Evolutionary conservation across 1,284 basidiomycete genomes (phyloP), one percentile per base, ranked within the genome.

Genomic region (Moniliella sp.): DNA sequence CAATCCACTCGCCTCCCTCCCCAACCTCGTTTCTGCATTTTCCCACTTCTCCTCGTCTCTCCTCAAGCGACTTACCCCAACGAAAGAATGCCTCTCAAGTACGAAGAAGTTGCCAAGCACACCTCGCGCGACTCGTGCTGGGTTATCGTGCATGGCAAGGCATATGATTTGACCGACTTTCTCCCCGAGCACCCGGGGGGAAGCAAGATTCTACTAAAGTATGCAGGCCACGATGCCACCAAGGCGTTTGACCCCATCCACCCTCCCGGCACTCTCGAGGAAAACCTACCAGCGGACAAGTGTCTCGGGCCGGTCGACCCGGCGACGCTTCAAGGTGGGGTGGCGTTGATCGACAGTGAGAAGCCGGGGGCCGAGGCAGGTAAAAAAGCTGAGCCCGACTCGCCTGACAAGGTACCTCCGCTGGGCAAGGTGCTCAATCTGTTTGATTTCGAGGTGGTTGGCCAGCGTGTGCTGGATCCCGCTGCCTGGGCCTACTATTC

Each of bases 381-480:
- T 8, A 18, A 7, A 13, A 25, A 12, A 23, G 21, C 7, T 9
- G 15, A 34, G 27, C 42, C 37, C 2, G 37, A 36, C 23, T 26
- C 33, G 9, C 39, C 49, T 16, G 35, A 43, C 10, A 18, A 31
- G 17, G 30, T 57, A 12, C 82, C 82, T 0, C 64, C 70, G 2
- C 65, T 91, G 14, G 69, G 70, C 31, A 73, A 79, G 60, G 76
- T 83, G 33, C 66, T 88, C 19, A 83, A 77, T 47, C 63, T 91
- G 45, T 80, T 84, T 60, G 83, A 93, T 61, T 86, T 93, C 45
- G 83, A 88, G 66, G 74, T 74, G 33, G 33, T 57, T 14, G 56
- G 48, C 16, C 37, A 40, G 27, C 27, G 41, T 11, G 50, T 57
- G 11, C 36, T 58, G 28, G 47, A 52, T 28, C 51, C 48, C 4